A percentile compares a stretch with the other conserved stretches of the same genome.
phyloP scores from a whole-genome alignment of 495 filamentous ascomycete genomes.

The Hypoxylon lenormandii region DNA sequence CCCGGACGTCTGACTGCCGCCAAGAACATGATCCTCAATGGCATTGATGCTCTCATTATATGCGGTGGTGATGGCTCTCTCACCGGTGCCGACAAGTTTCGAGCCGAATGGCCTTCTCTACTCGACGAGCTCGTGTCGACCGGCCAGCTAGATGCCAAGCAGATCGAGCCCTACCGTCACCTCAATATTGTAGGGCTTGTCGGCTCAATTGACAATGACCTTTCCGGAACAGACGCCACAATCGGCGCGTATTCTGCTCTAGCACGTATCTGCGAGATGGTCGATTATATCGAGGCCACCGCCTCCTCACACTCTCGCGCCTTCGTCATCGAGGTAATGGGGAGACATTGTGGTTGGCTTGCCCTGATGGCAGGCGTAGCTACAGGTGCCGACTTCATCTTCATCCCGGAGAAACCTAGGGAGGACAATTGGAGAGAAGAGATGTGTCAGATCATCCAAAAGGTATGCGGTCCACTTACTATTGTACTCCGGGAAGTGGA shows the following conservation, averaged over 20 bases:
- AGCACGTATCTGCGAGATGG: conserved; percentile 87
- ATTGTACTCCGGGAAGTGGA: not conserved
- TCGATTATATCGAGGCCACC: conserved; percentile 97
- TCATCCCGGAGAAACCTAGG: conserved; percentile 95
- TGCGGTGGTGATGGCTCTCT: conserved; percentile 97
- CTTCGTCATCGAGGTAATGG: conserved; percentile 99
- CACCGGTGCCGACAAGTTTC: conserved; percentile 94
- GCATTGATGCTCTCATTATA: conserved; percentile 95
- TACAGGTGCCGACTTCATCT: conserved; percentile 95
- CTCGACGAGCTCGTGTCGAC: conserved; percentile 81
- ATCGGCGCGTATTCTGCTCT: conserved; percentile 97
- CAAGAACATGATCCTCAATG: conserved; percentile 90
- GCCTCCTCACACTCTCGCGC: conserved; percentile 96
- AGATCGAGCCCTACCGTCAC: conserved; percentile 77
- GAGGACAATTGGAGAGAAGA: conserved; percentile 86
- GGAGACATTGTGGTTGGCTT: conserved; percentile 98
- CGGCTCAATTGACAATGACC: conserved; percentile 98
- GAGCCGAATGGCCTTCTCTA: conserved; percentile 88
- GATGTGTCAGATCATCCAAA: conserved; percentile 84
- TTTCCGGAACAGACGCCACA: conserved; percentile 95
- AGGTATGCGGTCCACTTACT: conserved; percentile 63
- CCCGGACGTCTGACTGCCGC: conserved; percentile 83
- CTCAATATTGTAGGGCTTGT: conserved; percentile 97
- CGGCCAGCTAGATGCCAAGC: conserved; percentile 73
- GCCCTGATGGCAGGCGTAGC: conserved; percentile 96